A percentile compares a stretch with the other conserved stretches of the same genome.
These are phyloP conservation scores for Annona squamosa DNA, from an alignment of 164 flowering plant species.

Conservation along the genomic window DNA sequence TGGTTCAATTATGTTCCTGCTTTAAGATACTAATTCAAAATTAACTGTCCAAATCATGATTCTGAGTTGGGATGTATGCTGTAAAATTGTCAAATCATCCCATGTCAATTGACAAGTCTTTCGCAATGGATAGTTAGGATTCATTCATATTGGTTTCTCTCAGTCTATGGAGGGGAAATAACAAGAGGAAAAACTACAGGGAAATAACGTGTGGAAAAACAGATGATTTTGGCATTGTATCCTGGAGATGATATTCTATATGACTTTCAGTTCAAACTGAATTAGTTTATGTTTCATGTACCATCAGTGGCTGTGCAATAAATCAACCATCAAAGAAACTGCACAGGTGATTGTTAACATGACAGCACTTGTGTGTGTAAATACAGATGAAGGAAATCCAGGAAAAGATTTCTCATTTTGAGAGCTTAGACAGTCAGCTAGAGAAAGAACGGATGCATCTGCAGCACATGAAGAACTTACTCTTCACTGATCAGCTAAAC, in stretches of 20 bases:
- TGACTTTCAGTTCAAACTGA: too few relatives aligned
- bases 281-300: too few relatives aligned
- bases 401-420: slow-evolving; percentile 54
- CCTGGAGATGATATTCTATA: too few relatives aligned
- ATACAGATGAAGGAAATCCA: slow-evolving; percentile 64
- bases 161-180: too few relatives aligned
- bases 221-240: too few relatives aligned
- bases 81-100: not conserved
- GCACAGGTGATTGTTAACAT: not conserved
- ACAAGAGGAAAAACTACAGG: too few relatives aligned
- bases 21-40: not conserved
- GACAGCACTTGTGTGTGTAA: not conserved
- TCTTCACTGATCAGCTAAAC: slow-evolving; percentile 62
- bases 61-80: not conserved
- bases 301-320: too few relatives aligned
- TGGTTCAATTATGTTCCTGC: too few relatives aligned
- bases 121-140: too few relatives aligned
- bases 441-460: slow-evolving; percentile 66
- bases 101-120: not conserved
- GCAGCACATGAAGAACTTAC: slow-evolving; percentile 46
- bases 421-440: slow-evolving; percentile 58
- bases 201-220: too few relatives aligned
- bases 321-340: too few relatives aligned
- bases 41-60: not conserved
- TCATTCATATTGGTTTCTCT: too few relatives aligned